Evolutionary conservation across 2,329 filamentous ascomycete species (phyloP), one percentile per base, ranked within the genome.

Genomic region (Alternaria sp.): DNA sequence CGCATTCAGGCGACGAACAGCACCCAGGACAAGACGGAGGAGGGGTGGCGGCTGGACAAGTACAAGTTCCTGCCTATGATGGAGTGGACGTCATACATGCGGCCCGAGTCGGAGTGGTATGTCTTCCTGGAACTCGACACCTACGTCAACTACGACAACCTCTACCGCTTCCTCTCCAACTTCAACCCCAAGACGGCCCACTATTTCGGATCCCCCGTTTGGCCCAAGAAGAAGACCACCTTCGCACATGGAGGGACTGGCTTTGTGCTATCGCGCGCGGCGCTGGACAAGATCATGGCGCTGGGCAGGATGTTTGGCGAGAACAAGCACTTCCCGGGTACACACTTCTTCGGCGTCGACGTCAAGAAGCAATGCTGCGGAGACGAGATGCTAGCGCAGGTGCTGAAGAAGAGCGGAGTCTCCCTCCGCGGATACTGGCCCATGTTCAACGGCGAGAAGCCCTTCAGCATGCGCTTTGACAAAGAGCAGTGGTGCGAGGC

Each of bases 31-130:
- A 85, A 85, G 69, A 83, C 83, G 82, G 81, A 61, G 50, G 83
- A 85, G 0, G 85, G 84, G 40, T 87, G 85, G 85, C 82, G 80
- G 61, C 76, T 87, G 43, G 86, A 88, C 72, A 87, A 87, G 69
- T 88, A 86, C 84, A 88, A 87, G 74, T 86, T 86, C 71, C 77
- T 87, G 45, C 86, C 85, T 11, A 83, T 87, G 79, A 83, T 85
- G 43, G 83, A 86, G 67, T 83, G 85, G 71, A 82, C 84, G 1
- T 78, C 81, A 26, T 73, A 75, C 32, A 61, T 78, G 66, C 69
- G 71, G 11, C 75, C 76, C 6, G 68, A 75, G 36, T 72, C 73
- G 62, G 64, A 73, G 12, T 80, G 77, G 78, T 80, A 74, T 58
- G 59, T 80, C 59, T 79, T 80, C 57, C 55, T 80, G 23, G 78